Conservation (phyloP, 164 flowering plant species). For the Annona cherimola region DNA sequence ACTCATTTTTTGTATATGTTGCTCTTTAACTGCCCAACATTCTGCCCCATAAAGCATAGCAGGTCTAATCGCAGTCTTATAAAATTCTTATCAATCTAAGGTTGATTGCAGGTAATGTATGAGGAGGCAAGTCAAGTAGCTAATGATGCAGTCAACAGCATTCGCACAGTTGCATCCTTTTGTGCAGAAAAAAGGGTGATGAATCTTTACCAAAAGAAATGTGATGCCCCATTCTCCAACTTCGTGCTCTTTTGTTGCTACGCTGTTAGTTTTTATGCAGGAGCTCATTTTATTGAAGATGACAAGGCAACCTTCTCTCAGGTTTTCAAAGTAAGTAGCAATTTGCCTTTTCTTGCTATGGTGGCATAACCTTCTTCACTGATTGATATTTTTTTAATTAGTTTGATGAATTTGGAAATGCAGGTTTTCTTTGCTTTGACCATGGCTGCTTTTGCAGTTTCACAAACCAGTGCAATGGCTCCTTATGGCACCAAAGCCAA, state of each 20-base stretch:
- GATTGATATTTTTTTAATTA: not conserved
- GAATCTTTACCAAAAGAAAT: slow-evolving; percentile 18
- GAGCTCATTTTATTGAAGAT: slow-evolving; percentile 6
- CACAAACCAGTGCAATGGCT: slow-evolving; percentile 39
- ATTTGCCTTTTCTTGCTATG: not conserved
- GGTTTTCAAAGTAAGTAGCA: slow-evolving; percentile 10
- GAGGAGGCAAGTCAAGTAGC: slow-evolving; percentile 17
- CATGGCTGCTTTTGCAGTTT: slow-evolving; percentile 37
- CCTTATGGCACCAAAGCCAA: slow-evolving; percentile 47
- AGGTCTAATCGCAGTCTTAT: slow-evolving; percentile 3
- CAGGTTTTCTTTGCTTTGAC: slow-evolving; percentile 63
- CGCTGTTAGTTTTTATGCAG: slow-evolving; percentile 10
- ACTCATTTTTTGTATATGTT: too few relatives aligned
- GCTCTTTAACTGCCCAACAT: too few relatives aligned
- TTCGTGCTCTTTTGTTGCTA: slow-evolving; percentile 7
- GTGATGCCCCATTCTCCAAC: slow-evolving; percentile 11
- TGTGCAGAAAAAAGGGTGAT: slow-evolving; percentile 13
- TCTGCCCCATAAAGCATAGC: too few relatives aligned
- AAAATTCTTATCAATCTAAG: not conserved
- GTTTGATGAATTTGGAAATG: not conserved
- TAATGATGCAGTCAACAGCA: slow-evolving; percentile 14
- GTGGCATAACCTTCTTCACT: not conserved
- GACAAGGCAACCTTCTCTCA: slow-evolving; percentile 3
- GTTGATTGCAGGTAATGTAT: slow-evolving; percentile 13
- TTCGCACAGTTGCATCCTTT: slow-evolving; percentile 17